Conservation (phyloP, 139 green algal species). For the Picochlorum sp. region DNA sequence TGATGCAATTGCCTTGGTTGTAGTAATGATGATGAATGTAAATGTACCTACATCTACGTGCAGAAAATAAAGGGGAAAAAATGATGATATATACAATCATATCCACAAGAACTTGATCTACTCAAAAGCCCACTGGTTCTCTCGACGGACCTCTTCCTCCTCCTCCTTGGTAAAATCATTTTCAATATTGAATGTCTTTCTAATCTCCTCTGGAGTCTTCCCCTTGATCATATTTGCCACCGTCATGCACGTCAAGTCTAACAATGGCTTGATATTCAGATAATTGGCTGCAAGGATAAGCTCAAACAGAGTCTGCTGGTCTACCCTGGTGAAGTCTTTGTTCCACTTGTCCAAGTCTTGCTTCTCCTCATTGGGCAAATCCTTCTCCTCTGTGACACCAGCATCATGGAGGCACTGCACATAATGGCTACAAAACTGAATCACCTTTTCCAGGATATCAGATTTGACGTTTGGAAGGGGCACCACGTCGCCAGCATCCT, state of each 20-base stretch:
- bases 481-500: slow-evolving; percentile 46
- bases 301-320: slow-evolving; percentile 94
- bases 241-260: slow-evolving; percentile 95
- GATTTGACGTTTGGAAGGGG: slow-evolving; percentile 79
- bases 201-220: slow-evolving; percentile 92
- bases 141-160: slow-evolving; percentile 68
- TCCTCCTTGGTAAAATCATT: slow-evolving; percentile 93
- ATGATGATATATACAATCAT: background rate
- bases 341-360: slow-evolving; percentile 76
- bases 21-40: background rate
- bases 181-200: slow-evolving; percentile 95
- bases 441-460: slow-evolving; percentile 66
- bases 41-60: background rate
- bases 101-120: slow-evolving; percentile 6
- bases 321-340: slow-evolving; percentile 93
- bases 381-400: slow-evolving; percentile 50
- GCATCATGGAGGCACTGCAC: slow-evolving; percentile 49
- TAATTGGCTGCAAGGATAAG: slow-evolving; percentile 99
- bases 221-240: slow-evolving; percentile 98
- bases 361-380: slow-evolving; percentile 65
- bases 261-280: slow-evolving; percentile 97
- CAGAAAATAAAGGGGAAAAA: background rate
- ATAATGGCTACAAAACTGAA: slow-evolving; percentile 96
- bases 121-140: slow-evolving; percentile 66
- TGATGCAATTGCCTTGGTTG: background rate